A percentile compares a stretch with the other conserved stretches of the same genome.
Conservation (phyloP, 805 yeast species). For the Candida arabinofermentans region DNA sequence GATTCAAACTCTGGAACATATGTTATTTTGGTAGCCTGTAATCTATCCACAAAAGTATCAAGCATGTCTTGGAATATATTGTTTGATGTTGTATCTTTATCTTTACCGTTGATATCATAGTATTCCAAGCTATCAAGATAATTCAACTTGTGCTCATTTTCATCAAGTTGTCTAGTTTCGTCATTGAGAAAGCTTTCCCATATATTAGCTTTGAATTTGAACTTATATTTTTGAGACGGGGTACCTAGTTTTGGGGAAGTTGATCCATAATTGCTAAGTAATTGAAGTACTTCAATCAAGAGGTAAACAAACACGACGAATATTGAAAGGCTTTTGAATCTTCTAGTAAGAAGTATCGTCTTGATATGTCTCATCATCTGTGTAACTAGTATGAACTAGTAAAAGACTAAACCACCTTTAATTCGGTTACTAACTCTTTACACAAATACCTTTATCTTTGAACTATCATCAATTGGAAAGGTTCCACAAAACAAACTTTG, state of each 20-base stretch:
- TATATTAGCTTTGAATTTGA: slow-evolving; percentile 1
- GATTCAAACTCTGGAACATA: not conserved
- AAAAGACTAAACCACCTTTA: too few species aligned
- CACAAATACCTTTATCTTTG: too few species aligned
- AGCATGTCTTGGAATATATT: not conserved
- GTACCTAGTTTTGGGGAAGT: not conserved
- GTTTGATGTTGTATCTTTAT: not conserved
- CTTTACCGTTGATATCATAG: not conserved
- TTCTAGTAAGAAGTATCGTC: not conserved
- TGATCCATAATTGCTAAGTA: too few species aligned
- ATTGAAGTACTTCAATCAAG: too few species aligned
- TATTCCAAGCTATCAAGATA: not conserved
- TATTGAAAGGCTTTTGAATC: not conserved
- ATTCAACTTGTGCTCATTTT: not conserved
- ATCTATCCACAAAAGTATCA: not conserved
- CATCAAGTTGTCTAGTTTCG: not conserved
- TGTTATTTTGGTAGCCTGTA: not conserved
- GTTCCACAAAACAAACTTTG: too few species aligned
- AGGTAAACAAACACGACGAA: too few species aligned
- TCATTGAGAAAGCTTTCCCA: not conserved
- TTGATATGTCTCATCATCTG: too few species aligned
- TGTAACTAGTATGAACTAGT: too few species aligned
- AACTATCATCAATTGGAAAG: too few species aligned
- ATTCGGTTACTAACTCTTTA: too few species aligned
- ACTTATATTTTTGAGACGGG: not conserved